These are phyloP conservation scores for Carex kokanica DNA, from an alignment of 176 grass and related monocot genomes.

Conservation along the genomic window DNA sequence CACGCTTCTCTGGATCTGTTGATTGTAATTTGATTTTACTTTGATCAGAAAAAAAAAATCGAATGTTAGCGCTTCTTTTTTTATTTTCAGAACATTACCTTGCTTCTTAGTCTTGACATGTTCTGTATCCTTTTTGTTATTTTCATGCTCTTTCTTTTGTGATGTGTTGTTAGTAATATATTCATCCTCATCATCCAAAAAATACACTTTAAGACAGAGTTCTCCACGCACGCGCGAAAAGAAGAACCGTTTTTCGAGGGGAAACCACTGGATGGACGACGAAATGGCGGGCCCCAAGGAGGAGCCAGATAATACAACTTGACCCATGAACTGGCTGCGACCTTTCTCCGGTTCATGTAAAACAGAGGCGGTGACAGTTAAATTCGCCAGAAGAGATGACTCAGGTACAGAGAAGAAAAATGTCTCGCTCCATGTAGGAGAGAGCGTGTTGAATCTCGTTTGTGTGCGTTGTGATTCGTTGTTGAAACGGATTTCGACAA, in stretches of 20 bases:
- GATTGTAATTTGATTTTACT: neutral
- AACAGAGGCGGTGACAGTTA: constrained; percentile 42
- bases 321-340: constrained; percentile 55
- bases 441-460: constrained; percentile 40
- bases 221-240: constrained; percentile 81
- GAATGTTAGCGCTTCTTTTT: neutral
- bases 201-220: constrained; percentile 53
- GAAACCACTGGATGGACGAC: constrained; percentile 51
- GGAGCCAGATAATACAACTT: constrained; percentile 47
- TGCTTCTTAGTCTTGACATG: neutral
- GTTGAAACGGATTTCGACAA: constrained; percentile 60
- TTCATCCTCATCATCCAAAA: constrained; percentile 13
- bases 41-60: neutral
- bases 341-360: constrained; percentile 41
- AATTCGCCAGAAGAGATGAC: constrained; percentile 12
- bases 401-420: constrained; percentile 55
- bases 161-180: neutral
- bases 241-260: constrained; percentile 62
- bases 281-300: constrained; percentile 36
- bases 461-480: constrained; percentile 55
- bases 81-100: neutral
- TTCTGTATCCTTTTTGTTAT: constrained; percentile 9
- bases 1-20: constrained; percentile 29
- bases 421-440: constrained; percentile 59
- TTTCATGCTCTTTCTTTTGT: neutral